Evolutionary conservation across 148 eudicot genomes (phyloP), one percentile per base, ranked within the genome.

Genomic region (Arctostaphylos glauca): DNA sequence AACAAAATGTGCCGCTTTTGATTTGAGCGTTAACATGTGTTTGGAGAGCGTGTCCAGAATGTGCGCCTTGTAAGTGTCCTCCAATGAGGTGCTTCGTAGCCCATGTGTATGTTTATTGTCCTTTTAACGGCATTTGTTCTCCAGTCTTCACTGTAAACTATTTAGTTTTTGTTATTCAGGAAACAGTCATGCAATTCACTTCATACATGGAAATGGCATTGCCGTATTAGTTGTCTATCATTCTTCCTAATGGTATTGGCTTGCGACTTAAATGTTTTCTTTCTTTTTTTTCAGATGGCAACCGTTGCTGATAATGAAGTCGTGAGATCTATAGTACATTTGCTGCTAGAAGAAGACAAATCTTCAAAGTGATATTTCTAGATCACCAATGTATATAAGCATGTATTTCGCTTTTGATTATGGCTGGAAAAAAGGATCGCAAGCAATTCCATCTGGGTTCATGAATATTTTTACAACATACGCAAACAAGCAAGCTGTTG

Each of bases 331-430:
- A 94, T 96, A 81, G 87, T 91, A 66, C 98, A 94, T 83, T 84
- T 96, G 89, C 80, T 96, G 60, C 81, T 93, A 58, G 99, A 94
- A 86, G 99, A 96, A 88, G 91, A 90, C 68, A 96, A 91, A 88
- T 80, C 88, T 76, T 81, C 68, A 23, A 85, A 84, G 59, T 86
- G 23, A 73, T 43, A 6, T n/a, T 16, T n/a, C 15, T 13, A 3
- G 21, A 55, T 54, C 49, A n/a, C 14, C 0, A 54, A 9, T 3
- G 56, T 56, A 19, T 21, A 25, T 21, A 23, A 9, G 52, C 19
- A 3, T 41, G 15, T 19, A 43, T 54, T 77, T 77, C 12, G 49
- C 49, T 56, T 77, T 23, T 41, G 25, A 18, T 38, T 55, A 77
- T 56, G 66, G 48, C 19, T 55, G 64, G 60, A 21, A 43, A 12